phyloP scores from a whole-genome alignment of 2,329 filamentous ascomycete genomes.

The Trichoderma sp. region DNA sequence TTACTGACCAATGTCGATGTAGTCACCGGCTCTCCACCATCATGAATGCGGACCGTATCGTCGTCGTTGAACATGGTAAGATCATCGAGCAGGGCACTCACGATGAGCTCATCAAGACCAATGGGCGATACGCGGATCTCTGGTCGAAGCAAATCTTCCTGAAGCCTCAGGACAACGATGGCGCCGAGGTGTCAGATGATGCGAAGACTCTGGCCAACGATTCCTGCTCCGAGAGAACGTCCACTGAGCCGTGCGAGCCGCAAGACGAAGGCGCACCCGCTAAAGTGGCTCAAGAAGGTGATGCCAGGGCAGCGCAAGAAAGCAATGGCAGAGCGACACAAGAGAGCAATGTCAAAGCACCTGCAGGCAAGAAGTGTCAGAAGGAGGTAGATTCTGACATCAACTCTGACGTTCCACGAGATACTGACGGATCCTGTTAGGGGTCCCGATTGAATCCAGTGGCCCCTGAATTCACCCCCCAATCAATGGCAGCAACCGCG shows the following conservation, averaged over 20 bases:
- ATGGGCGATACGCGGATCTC: conserved; percentile 64
- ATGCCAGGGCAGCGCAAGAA: conserved; percentile 31
- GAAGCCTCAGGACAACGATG: conserved; percentile 49
- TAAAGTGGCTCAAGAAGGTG: conserved; percentile 32
- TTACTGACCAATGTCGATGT: background rate
- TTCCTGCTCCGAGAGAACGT: conserved; percentile 26
- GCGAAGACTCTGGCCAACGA: conserved; percentile 27
- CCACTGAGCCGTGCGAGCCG: conserved; percentile 17
- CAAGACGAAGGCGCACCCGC: conserved; percentile 30
- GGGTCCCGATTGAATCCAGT: conserved; percentile 58
- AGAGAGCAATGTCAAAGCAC: conserved; percentile 38
- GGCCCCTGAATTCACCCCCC: conserved; percentile 59
- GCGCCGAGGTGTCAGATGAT: conserved; percentile 29
- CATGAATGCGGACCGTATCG: conserved; percentile 67
- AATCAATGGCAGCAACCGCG: conserved; percentile 29
- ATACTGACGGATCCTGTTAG: conserved; percentile 41
- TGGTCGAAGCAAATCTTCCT: conserved; percentile 66
- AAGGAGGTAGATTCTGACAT: conserved; percentile 57
- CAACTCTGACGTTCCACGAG: conserved; percentile 32
- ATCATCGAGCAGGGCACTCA: conserved; percentile 67
- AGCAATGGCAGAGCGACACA: conserved; percentile 39
- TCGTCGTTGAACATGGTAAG: conserved; percentile 64
- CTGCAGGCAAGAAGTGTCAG: conserved; percentile 41
- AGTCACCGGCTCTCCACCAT: conserved; percentile 72
- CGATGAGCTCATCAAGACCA: conserved; percentile 57